phyloP scores from a whole-genome alignment of 2,329 filamentous ascomycete genomes.

The Exophiala xenobiotica region DNA sequence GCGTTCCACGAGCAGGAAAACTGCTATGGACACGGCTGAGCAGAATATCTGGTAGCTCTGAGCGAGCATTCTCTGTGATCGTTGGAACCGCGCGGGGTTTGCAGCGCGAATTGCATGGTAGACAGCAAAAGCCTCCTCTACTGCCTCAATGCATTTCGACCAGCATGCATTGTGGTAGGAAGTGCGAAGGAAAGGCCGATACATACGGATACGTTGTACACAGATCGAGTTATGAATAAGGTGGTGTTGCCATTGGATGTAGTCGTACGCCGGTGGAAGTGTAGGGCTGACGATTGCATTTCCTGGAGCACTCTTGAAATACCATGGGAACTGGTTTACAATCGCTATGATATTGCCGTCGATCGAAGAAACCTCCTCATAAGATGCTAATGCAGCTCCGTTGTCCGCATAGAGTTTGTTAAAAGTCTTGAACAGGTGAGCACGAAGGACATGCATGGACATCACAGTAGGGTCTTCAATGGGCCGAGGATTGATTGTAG shows the following conservation, averaged over 20 bases:
- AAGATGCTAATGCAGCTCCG: conserved; percentile 24
- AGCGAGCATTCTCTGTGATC: conserved; percentile 29
- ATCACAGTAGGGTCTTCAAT: conserved; percentile 30
- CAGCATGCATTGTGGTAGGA: conserved; percentile 22
- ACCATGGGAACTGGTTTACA: conserved; percentile 32
- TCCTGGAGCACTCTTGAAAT: conserved; percentile 23
- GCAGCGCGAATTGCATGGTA: conserved; percentile 31
- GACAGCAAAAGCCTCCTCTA: conserved; percentile 31
- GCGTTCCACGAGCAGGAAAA: conserved; percentile 33
- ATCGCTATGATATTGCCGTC: conserved; percentile 30
- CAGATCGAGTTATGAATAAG: conserved; percentile 33
- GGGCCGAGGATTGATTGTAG: conserved; percentile 22
- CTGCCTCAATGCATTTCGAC: conserved; percentile 19
- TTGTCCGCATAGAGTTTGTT: conserved; percentile 30
- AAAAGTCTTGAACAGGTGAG: conserved; percentile 28
- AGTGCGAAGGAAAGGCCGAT: conserved; percentile 32
- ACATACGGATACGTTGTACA: conserved; percentile 33
- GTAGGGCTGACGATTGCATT: conserved; percentile 8
- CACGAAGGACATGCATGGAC: conserved; percentile 27
- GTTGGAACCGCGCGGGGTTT: conserved; percentile 26
- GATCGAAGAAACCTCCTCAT: conserved; percentile 30
- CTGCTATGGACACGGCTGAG: conserved; percentile 32
- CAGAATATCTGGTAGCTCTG: conserved; percentile 34
- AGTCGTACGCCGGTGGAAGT: conserved; percentile 22
- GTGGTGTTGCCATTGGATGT: conserved; percentile 33